A percentile compares a stretch with the other conserved stretches of the same genome.
Evolutionary conservation across 164 flowering plant genomes (phyloP).

Genomic region (Sextonia rubra): DNA sequence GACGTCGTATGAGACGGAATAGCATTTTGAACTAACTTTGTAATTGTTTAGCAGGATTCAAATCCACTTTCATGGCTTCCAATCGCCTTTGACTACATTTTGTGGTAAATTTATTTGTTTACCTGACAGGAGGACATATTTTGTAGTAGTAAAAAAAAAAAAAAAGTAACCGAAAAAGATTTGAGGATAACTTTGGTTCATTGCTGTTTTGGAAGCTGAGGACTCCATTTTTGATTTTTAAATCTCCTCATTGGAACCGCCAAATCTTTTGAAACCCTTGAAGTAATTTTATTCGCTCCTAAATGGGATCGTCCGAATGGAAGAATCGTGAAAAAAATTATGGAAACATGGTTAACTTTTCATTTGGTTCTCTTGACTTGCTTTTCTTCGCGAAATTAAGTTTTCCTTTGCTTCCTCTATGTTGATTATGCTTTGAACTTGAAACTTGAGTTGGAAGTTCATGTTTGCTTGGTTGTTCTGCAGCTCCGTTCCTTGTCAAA

Average conservation of each 20-base stretch:
- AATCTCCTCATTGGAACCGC: background rate
- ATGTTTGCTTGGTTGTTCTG: conserved; percentile 14
- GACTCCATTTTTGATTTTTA: background rate
- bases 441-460: background rate
- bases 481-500: conserved; percentile 84
- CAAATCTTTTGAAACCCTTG: background rate
- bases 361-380: background rate
- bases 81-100: background rate
- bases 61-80: background rate
- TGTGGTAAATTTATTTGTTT: too few relatives aligned
- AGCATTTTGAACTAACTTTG: background rate
- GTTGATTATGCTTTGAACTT: background rate
- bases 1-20: too few relatives aligned
- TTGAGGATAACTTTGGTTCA: background rate
- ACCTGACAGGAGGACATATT: background rate
- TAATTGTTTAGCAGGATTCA: too few relatives aligned
- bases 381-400: too few relatives aligned
- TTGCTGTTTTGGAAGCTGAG: background rate
- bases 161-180: background rate
- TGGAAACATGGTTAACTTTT: background rate
- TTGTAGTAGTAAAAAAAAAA: background rate
- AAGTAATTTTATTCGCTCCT: background rate
- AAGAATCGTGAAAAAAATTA: background rate
- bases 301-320: background rate
- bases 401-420: background rate